These are phyloP conservation scores for Globisporangium okanoganense DNA, from an alignment of 352 stramenopile genomes.

Conservation along the genomic window DNA sequence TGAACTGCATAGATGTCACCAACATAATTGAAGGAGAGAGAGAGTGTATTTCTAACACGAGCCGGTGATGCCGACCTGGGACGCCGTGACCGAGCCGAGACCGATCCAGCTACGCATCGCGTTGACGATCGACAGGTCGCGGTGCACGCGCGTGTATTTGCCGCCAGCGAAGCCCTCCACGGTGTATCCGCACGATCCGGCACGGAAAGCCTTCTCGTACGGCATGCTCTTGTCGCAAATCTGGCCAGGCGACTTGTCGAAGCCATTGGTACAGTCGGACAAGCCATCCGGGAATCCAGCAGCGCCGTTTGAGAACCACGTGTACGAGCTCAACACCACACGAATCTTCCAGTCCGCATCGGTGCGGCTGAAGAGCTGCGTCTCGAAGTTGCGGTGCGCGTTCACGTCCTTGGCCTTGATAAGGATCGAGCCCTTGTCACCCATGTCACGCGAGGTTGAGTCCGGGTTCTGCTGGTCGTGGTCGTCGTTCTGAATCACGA, in stretches of 20 bases:
- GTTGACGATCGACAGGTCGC: constrained; percentile 60
- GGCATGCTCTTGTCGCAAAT: constrained; percentile 32
- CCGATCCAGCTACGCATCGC: constrained; percentile 57
- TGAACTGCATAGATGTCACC: background rate
- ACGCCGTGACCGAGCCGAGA: constrained; percentile 25
- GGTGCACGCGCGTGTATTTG: constrained; percentile 68
- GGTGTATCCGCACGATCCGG: constrained; percentile 55
- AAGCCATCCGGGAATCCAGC: constrained; percentile 52
- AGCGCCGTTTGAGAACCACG: constrained; percentile 39
- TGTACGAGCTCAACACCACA: constrained; percentile 71
- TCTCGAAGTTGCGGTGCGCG: constrained; percentile 54
- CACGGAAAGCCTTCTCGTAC: constrained; percentile 47
- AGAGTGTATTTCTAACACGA: no score
- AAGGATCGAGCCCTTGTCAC: constrained; percentile 44
- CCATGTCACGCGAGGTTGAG: constrained; percentile 53
- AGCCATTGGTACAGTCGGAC: constrained; percentile 34
- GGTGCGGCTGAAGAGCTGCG: constrained; percentile 43
- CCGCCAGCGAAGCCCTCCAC: constrained; percentile 44
- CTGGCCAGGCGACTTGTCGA: constrained; percentile 27
- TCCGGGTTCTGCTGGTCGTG: constrained; percentile 62
- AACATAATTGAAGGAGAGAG: no score
- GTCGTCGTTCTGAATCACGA: constrained; percentile 77
- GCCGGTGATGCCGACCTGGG: constrained; percentile 35
- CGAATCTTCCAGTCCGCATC: constrained; percentile 67
- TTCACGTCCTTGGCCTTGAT: constrained; percentile 49